Conservation (phyloP, 1,284 basidiomycete species). For the Peniophora sp. region DNA sequence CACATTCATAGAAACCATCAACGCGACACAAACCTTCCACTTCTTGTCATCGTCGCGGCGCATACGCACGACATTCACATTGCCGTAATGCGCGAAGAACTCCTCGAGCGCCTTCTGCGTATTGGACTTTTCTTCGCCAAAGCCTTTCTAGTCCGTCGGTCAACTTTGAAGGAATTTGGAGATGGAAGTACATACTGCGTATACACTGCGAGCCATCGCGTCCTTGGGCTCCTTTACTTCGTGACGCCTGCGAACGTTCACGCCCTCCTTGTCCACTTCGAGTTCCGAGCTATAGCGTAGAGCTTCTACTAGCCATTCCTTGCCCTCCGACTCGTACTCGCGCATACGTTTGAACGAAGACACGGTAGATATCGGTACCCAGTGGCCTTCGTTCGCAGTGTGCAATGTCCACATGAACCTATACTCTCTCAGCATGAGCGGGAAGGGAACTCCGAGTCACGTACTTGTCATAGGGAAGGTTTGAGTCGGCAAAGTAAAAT, state of each 20-base stretch:
- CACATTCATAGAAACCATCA: neutral
- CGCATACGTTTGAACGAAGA: constrained; percentile 96
- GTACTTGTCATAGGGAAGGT: constrained; percentile 92
- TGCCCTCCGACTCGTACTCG: constrained; percentile 54
- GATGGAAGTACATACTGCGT: constrained; percentile 56
- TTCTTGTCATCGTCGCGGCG: constrained; percentile 69
- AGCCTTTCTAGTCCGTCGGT: constrained; percentile 70
- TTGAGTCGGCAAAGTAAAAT: constrained; percentile 96
- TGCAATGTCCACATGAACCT: constrained; percentile 96
- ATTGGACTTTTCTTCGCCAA: constrained; percentile 65
- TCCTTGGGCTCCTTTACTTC: constrained; percentile 69
- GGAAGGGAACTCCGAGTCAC: constrained; percentile 10
- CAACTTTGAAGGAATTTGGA: neutral
- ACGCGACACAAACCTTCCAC: constrained; percentile 61
- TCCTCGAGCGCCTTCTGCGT: constrained; percentile 75
- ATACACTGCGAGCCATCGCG: constrained; percentile 73
- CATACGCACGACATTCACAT: constrained; percentile 83
- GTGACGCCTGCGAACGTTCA: constrained; percentile 66
- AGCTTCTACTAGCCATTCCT: constrained; percentile 59
- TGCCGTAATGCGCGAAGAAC: constrained; percentile 81
- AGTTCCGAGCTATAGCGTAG: constrained; percentile 61
- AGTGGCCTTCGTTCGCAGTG: constrained; percentile 73
- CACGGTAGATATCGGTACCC: constrained; percentile 85
- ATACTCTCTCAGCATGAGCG: constrained; percentile 12
- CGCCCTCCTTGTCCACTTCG: constrained; percentile 70